A percentile compares a stretch with the other conserved stretches of the same genome.
phyloP scores from a whole-genome alignment of 2,329 filamentous ascomycete genomes.

The Fusarium citri region DNA sequence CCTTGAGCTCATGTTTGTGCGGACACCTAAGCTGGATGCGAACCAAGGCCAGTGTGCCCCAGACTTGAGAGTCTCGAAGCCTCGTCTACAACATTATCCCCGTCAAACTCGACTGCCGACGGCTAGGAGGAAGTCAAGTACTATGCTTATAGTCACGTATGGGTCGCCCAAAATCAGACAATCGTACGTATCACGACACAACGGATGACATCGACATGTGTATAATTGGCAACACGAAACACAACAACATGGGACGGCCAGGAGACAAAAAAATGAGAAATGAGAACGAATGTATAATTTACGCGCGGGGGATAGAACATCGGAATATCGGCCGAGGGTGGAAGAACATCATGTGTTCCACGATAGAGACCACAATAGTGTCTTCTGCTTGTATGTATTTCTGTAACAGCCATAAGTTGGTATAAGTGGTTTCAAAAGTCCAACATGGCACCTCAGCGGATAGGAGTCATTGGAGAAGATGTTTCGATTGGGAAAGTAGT shows the following conservation, averaged over 20 bases:
- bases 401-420: constrained; percentile 34
- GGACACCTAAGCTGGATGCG: background rate
- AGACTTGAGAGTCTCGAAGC: background rate
- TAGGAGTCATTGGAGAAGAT: constrained; percentile 34
- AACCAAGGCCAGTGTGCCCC: background rate
- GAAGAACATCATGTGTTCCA: constrained; percentile 22
- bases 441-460: constrained; percentile 35
- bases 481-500: constrained; percentile 14
- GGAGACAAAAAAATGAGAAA: constrained; percentile 14
- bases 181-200: background rate
- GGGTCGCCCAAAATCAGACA: background rate
- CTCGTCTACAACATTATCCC: background rate
- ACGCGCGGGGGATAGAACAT: constrained; percentile 15
- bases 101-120: background rate
- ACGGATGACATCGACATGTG: constrained; percentile 11
- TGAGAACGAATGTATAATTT: constrained; percentile 34
- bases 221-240: constrained; percentile 27
- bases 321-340: background rate
- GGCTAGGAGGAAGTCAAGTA: background rate
- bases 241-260: background rate
- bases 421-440: constrained; percentile 24
- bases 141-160: background rate
- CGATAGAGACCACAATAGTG: constrained; percentile 35
- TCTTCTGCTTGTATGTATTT: constrained; percentile 32
- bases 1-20: background rate